These are phyloP conservation scores for Aquilaria malaccensis DNA, from an alignment of 345 rosid species.

Conservation along the genomic window DNA sequence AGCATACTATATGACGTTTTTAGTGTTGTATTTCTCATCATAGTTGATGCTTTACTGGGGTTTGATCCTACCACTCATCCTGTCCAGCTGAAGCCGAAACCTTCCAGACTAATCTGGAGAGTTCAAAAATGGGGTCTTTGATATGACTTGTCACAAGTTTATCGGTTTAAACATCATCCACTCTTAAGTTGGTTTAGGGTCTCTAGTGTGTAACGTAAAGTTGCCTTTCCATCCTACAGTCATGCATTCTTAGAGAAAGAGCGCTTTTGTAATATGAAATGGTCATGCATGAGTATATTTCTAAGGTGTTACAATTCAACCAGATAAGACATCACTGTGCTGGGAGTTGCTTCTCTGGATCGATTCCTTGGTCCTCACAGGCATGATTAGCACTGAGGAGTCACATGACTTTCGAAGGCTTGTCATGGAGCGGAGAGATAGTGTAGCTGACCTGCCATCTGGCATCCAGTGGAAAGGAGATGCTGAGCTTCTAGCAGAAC, in stretches of 20 bases:
- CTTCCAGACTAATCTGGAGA: not conserved
- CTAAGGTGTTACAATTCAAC: constrained; percentile 13
- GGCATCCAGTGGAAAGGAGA: constrained; percentile 44
- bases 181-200: no score
- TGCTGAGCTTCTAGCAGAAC: constrained; percentile 51
- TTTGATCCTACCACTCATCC: not conserved
- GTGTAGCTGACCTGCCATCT: constrained; percentile 37
- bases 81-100: not conserved
- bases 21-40: not conserved
- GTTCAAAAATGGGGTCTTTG: constrained; percentile 7
- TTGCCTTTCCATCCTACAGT: no score
- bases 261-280: not conserved
- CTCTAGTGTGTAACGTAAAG: no score
- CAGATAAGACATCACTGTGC: constrained; percentile 44
- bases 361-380: constrained; percentile 68
- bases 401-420: constrained; percentile 56
- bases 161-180: no score
- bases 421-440: constrained; percentile 37
- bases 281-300: not conserved
- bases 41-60: constrained; percentile 1
- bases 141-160: not conserved
- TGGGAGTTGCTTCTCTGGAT: constrained; percentile 74
- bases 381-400: constrained; percentile 41
- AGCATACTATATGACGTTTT: not conserved
- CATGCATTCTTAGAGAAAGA: not conserved